Percentiles rank a stretch among this genome's conserved stretches.
These are phyloP conservation scores for Aspergillus pseudotamarii DNA, from an alignment of 2,329 filamentous ascomycete genomes.

Conservation along the genomic window DNA sequence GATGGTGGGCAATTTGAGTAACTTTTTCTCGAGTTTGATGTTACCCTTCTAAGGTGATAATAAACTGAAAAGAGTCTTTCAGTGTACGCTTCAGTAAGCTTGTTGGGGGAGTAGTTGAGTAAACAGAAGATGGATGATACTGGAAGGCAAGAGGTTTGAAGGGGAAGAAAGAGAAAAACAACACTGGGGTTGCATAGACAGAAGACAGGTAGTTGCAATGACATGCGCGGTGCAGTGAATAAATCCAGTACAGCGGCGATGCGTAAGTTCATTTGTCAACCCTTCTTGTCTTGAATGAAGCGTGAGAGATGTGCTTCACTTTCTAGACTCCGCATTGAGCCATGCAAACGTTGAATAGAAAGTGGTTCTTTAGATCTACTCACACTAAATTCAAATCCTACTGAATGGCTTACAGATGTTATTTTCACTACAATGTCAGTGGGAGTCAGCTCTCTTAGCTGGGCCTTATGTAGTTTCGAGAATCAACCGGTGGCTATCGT, in stretches of 20 bases:
- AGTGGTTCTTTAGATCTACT: not conserved
- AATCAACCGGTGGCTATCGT: not conserved
- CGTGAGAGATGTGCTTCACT: not conserved
- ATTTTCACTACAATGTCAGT: not conserved
- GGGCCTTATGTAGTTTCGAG: not conserved
- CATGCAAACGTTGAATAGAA: too few species aligned
- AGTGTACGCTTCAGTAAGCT: not conserved
- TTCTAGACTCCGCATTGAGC: not conserved
- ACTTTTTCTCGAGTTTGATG: not conserved
- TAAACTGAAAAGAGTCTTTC: not conserved
- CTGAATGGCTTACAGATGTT: not conserved
- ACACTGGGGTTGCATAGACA: not conserved
- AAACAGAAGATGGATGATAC: not conserved
- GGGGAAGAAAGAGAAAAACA: not conserved
- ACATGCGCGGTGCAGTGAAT: not conserved
- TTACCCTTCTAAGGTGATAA: not conserved
- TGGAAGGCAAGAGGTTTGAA: not conserved
- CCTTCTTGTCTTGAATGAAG: not conserved
- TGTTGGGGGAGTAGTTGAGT: too few species aligned
- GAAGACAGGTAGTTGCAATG: not conserved
- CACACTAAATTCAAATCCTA: not conserved
- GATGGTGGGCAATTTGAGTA: constrained; percentile 50
- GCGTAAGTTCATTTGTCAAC: not conserved
- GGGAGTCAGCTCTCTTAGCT: not conserved
- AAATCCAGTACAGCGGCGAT: not conserved